phyloP scores from a whole-genome alignment of 1,139 yeast genomes.

The Saccharomyces hybrid region DNA sequence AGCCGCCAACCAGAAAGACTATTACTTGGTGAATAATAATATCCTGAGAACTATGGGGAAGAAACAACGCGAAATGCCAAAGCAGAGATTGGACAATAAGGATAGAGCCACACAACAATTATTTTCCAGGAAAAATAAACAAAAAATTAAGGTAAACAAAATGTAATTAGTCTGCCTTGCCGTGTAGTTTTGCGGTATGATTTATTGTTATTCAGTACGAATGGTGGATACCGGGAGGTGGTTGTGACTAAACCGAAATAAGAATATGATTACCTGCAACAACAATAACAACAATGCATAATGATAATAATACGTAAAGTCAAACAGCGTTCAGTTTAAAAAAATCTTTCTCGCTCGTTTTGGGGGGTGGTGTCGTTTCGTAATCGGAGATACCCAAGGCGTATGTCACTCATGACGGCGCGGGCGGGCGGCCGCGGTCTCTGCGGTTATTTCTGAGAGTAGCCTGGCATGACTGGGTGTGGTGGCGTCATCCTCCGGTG shows the following conservation, averaged over 20 bases:
- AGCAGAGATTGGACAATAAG: background rate
- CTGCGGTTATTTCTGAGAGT: background rate
- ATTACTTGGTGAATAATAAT: background rate
- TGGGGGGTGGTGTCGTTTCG: constrained; percentile 1
- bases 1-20: background rate
- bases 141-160: background rate
- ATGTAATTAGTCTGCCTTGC: background rate
- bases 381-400: background rate
- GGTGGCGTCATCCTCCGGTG: background rate
- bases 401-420: background rate
- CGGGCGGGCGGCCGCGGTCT: background rate
- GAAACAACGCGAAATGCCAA: constrained; percentile 1
- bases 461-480: background rate
- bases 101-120: constrained; percentile 1
- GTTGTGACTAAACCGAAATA: background rate
- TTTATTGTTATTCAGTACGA: background rate
- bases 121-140: background rate
- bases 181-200: background rate
- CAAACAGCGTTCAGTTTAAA: background rate
- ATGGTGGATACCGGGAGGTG: background rate
- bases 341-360: background rate
- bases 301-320: background rate
- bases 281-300: background rate
- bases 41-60: background rate
- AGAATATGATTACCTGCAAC: background rate